Evolutionary conservation across 2,329 filamentous ascomycete species (phyloP).

Genomic region (Ophiostoma himal-ulmi): DNA sequence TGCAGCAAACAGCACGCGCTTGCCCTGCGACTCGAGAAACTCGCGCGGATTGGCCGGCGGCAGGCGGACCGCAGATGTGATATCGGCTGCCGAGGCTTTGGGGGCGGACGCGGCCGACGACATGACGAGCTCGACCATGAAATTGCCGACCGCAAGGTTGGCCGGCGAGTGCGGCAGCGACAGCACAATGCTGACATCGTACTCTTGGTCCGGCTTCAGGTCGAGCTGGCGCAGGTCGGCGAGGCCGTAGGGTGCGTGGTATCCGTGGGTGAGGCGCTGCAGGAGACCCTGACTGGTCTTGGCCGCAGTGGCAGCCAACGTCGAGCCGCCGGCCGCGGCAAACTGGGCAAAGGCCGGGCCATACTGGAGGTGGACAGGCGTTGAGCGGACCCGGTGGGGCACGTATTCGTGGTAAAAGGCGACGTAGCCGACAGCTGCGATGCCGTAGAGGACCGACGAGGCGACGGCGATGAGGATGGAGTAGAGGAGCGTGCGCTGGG

Average conservation of each 20-base stretch:
- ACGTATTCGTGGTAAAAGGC: slow-evolving; percentile 53
- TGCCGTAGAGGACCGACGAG: slow-evolving; percentile 41
- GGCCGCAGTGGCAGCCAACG: background rate
- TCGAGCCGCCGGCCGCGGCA: background rate
- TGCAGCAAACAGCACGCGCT: slow-evolving; percentile 53
- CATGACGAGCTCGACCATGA: slow-evolving; percentile 82
- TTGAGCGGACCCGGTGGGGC: slow-evolving; percentile 48
- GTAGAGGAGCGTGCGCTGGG: slow-evolving; percentile 47
- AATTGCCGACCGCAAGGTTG: slow-evolving; percentile 79
- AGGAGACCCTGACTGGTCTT: background rate
- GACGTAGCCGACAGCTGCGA: slow-evolving; percentile 46
- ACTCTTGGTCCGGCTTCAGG: slow-evolving; percentile 67
- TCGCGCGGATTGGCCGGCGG: slow-evolving; percentile 27
- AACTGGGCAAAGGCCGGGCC: slow-evolving; percentile 35
- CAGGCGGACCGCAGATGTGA: slow-evolving; percentile 29
- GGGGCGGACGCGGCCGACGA: slow-evolving; percentile 36
- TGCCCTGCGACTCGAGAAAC: slow-evolving; percentile 34
- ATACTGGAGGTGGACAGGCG: slow-evolving; percentile 54
- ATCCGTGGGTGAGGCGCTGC: slow-evolving; percentile 31
- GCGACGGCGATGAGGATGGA: slow-evolving; percentile 41
- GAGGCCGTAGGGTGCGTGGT: slow-evolving; percentile 46
- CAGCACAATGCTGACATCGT: slow-evolving; percentile 74
- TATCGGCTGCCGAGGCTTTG: background rate
- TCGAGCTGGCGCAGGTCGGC: slow-evolving; percentile 42
- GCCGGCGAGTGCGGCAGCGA: slow-evolving; percentile 69